Percentiles rank a stretch among this genome's conserved stretches.
These are phyloP conservation scores for Boletus sp. DNA, from an alignment of 1,284 basidiomycete genomes.

Conservation along the genomic window DNA sequence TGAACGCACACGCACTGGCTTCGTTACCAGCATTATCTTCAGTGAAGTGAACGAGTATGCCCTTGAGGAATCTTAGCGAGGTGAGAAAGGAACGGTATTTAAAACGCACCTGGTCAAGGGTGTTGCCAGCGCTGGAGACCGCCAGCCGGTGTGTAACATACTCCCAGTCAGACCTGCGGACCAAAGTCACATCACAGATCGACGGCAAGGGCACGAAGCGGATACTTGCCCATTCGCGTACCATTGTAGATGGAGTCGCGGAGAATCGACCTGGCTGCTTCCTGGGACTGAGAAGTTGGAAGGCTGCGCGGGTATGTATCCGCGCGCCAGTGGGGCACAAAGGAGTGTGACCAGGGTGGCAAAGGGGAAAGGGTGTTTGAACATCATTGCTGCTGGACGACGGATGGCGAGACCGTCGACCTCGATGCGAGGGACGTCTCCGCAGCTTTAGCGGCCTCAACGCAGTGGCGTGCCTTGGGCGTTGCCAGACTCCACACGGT, in stretches of 20 bases:
- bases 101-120: constrained; percentile 54
- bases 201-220: constrained; percentile 1
- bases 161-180: constrained; percentile 49
- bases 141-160: constrained; percentile 63
- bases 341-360: constrained; percentile 19
- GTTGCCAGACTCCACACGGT: background rate
- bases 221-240: constrained; percentile 50
- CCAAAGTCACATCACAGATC: constrained; percentile 18
- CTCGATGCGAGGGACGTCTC: constrained; percentile 21
- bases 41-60: constrained; percentile 79
- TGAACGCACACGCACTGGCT: constrained; percentile 39
- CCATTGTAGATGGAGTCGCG: constrained; percentile 67
- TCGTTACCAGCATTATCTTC: constrained; percentile 53
- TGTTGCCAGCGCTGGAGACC: constrained; percentile 47
- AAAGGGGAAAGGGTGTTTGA: background rate
- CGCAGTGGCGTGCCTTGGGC: background rate
- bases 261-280: constrained; percentile 58
- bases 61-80: constrained; percentile 44
- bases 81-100: background rate
- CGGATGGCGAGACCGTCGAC: constrained; percentile 14
- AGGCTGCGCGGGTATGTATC: constrained; percentile 73
- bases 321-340: constrained; percentile 28
- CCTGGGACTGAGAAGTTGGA: constrained; percentile 64
- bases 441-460: constrained; percentile 17
- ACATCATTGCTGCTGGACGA: constrained; percentile 21